phyloP scores from a whole-genome alignment of 371 early-diverging fungal species.

The Apophysomyces sp. region DNA sequence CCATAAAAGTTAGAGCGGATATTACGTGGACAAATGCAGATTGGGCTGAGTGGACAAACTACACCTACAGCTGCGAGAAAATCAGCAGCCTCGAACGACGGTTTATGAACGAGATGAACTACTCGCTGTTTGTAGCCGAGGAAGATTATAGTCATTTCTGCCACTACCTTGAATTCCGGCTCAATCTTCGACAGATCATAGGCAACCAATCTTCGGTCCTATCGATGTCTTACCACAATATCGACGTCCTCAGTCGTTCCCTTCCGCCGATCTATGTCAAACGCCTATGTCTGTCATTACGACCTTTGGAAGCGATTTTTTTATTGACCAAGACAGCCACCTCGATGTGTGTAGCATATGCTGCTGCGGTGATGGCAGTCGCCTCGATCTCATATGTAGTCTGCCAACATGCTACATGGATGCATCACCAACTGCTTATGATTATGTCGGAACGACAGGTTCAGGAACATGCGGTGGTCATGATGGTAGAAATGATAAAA shows the following conservation, averaged over 20 bases:
- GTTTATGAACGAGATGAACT: conserved; percentile 45
- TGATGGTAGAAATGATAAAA: conserved; percentile 6
- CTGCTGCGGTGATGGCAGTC: conserved; percentile 15
- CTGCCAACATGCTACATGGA: not conserved
- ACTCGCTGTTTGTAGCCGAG: conserved; percentile 41
- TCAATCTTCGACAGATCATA: conserved; percentile 39
- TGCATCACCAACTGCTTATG: not conserved
- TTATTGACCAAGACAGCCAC: conserved; percentile 29
- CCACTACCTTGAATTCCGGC: conserved; percentile 45
- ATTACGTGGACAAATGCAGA: conserved; percentile 60
- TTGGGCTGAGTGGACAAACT: conserved; percentile 58
- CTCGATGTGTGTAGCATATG: conserved; percentile 25
- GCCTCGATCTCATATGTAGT: conserved; percentile 3
- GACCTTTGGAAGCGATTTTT: conserved; percentile 38
- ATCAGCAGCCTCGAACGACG: conserved; percentile 52
- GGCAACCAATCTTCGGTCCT: conserved; percentile 19
- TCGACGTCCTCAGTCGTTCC: conserved; percentile 48
- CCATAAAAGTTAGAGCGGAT: conserved; percentile 39
- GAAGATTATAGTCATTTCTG: conserved; percentile 48
- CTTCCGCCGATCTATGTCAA: conserved; percentile 42
- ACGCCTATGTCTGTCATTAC: conserved; percentile 41
- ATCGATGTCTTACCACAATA: conserved; percentile 47
- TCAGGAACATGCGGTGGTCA: conserved; percentile 13
- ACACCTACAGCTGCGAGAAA: conserved; percentile 41
- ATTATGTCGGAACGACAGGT: conserved; percentile 3